phyloP scores from a whole-genome alignment of 2,329 filamentous ascomycete genomes.

The Colletotrichum scovillei region DNA sequence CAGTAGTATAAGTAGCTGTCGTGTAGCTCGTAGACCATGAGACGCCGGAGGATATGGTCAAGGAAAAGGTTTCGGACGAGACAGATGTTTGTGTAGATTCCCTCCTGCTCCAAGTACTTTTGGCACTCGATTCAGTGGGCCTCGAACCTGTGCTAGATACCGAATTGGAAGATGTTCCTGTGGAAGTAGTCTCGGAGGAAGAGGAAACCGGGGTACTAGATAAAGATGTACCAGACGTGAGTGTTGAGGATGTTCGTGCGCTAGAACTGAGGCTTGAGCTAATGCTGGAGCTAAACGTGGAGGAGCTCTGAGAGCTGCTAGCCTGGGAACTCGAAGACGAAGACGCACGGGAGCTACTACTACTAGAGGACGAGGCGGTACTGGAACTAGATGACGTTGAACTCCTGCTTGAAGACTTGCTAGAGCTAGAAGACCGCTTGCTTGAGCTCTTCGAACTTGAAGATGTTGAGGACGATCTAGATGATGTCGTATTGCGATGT shows the following conservation, averaged over 20 bases:
- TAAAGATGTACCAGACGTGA: neutral
- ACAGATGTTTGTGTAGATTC: slow-evolving; percentile 10
- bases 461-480: neutral
- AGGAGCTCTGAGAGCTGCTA: neutral
- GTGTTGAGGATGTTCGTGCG: neutral
- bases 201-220: neutral
- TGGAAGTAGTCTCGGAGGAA: neutral
- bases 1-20: slow-evolving; percentile 1
- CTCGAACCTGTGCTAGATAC: neutral
- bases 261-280: neutral
- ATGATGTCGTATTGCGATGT: neutral
- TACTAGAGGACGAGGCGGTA: neutral
- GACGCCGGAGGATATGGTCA: slow-evolving; percentile 11
- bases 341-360: neutral
- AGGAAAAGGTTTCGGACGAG: neutral
- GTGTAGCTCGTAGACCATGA: slow-evolving; percentile 5
- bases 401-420: neutral
- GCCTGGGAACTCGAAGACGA: neutral
- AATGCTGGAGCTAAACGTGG: neutral
- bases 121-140: neutral
- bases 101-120: neutral
- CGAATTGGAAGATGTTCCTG: neutral
- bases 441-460: slow-evolving; percentile 1
- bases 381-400: neutral
- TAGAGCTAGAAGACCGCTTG: neutral